A percentile compares a stretch with the other conserved stretches of the same genome.
These are phyloP conservation scores for Fusarium musae DNA, from an alignment of 2,329 filamentous ascomycete species.

Conservation along the genomic window DNA sequence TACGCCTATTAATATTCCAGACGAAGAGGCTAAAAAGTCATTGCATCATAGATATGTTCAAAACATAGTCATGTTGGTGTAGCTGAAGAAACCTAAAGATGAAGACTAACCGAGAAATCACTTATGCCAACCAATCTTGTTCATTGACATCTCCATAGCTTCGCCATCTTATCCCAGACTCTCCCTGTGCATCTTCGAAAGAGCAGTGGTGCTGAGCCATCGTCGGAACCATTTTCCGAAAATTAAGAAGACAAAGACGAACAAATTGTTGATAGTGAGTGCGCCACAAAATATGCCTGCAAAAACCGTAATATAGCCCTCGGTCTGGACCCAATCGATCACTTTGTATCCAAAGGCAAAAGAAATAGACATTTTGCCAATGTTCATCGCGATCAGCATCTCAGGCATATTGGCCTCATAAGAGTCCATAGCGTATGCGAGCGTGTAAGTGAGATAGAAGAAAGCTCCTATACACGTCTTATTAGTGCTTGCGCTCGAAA, in stretches of 20 bases:
- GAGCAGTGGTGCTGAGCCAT: neutral
- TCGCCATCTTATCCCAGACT: neutral
- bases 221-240: neutral
- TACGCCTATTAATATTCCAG: neutral
- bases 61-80: too few relatives aligned
- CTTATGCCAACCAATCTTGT: neutral
- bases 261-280: neutral
- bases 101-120: neutral
- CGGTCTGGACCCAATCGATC: neutral
- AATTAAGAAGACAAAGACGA: neutral
- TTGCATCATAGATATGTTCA: too few relatives aligned
- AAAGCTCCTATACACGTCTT: neutral
- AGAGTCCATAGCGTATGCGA: neutral
- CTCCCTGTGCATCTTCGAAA: neutral
- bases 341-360: neutral
- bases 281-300: neutral
- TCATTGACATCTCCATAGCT: neutral
- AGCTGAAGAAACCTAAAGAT: neutral
- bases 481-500: neutral
- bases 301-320: neutral
- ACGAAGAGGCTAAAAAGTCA: too few relatives aligned
- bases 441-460: slow-evolving; percentile 1
- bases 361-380: neutral
- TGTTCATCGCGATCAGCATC: neutral
- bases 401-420: neutral